A percentile compares a stretch with the other conserved stretches of the same genome.
These are phyloP conservation scores for Ophiostoma tasmaniense DNA, from an alignment of 2,329 filamentous ascomycete genomes.

Conservation along the genomic window DNA sequence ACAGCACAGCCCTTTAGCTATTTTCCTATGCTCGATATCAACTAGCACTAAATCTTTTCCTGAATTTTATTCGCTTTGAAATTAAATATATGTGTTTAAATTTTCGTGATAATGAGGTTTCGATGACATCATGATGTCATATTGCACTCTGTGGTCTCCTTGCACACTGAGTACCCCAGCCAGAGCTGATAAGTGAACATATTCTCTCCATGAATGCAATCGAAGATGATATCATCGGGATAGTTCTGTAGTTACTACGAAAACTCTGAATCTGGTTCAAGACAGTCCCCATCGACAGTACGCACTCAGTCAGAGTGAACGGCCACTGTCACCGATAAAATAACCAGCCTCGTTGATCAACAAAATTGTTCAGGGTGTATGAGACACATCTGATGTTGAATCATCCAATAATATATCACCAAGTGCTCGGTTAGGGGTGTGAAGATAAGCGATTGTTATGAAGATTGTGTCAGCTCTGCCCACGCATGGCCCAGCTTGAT, in stretches of 20 bases:
- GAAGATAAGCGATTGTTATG: not conserved
- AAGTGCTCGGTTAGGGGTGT: not conserved
- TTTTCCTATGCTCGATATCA: not conserved
- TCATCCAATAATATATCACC: not conserved
- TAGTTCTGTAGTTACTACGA: not conserved
- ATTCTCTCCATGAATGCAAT: too few species aligned
- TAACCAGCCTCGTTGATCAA: not conserved
- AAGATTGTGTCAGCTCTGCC: not conserved
- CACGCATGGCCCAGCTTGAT: not conserved
- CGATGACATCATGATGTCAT: not conserved
- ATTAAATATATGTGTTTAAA: not conserved
- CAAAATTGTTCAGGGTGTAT: not conserved
- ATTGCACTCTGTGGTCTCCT: not conserved
- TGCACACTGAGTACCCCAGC: too few species aligned
- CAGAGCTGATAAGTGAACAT: too few species aligned
- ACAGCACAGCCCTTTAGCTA: not conserved
- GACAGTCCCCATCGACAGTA: not conserved
- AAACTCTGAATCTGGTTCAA: not conserved
- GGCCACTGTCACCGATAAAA: not conserved
- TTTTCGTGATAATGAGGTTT: not conserved
- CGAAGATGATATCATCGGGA: too few species aligned
- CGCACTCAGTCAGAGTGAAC: not conserved
- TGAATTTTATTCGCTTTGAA: not conserved
- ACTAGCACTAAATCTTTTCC: not conserved
- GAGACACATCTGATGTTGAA: not conserved